Conservation (phyloP, 2,329 filamentous ascomycete genomes). For the Pseudonectria foliicola region DNA sequence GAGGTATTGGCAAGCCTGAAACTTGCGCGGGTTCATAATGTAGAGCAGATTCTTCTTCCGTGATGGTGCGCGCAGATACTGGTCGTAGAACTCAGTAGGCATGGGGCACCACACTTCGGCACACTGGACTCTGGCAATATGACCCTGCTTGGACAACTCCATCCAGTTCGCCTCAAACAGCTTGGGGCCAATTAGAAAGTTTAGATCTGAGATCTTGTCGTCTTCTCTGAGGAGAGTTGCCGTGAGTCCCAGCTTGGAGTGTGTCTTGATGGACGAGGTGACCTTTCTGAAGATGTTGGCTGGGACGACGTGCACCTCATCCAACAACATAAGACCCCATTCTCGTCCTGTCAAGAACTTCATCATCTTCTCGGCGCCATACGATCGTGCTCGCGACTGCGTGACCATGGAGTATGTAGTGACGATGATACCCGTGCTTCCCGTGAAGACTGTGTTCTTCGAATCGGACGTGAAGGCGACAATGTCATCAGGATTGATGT, state of each 20-base stretch:
- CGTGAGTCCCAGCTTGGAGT: conserved; percentile 90
- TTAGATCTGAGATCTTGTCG: conserved; percentile 95
- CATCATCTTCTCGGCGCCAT: conserved; percentile 97
- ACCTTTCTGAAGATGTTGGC: conserved; percentile 95
- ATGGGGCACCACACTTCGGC: conserved; percentile 99
- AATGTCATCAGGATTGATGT: conserved; percentile 85
- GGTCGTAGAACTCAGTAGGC: conserved; percentile 96
- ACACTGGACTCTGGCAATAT: conserved; percentile 95
- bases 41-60: conserved; percentile 55
- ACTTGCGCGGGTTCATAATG: conserved; percentile 97
- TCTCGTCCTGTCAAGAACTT: conserved; percentile 81
- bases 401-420: conserved; percentile 99
- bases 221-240: conserved; percentile 93
- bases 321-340: conserved; percentile 95
- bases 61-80: conserved; percentile 69
- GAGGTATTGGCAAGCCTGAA: conserved; percentile 95
- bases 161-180: conserved; percentile 99
- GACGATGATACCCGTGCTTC: conserved; percentile 92
- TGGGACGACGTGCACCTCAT: conserved; percentile 96
- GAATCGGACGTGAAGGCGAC: conserved; percentile 92
- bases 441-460: conserved; percentile 70
- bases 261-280: conserved; percentile 85
- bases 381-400: conserved; percentile 74
- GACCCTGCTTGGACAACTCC: conserved; percentile 92
- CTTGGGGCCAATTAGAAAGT: conserved; percentile 95